Conservation (phyloP, 257 asterid species). For the Linaria vulgaris region DNA sequence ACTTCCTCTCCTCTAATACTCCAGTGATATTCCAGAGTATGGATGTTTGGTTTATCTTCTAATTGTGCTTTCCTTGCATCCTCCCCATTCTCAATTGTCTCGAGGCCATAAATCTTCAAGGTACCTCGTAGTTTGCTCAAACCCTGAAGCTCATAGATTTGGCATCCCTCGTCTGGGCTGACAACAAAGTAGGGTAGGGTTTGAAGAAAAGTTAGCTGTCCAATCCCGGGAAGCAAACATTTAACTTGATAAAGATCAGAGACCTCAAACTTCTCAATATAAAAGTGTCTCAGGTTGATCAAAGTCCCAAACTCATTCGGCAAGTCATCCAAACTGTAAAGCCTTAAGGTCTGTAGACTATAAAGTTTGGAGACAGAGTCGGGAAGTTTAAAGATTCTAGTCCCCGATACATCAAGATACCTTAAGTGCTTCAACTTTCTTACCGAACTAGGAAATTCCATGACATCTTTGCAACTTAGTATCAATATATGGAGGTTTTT, state of each 20-base stretch:
- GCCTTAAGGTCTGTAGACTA: constrained; percentile 29
- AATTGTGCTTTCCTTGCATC: constrained; percentile 29
- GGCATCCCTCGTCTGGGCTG: constrained; percentile 16
- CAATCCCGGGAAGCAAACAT: constrained; percentile 25
- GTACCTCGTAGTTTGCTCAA: constrained; percentile 22
- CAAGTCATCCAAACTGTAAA: background rate
- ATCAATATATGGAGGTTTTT: constrained; percentile 23
- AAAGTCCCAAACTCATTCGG: constrained; percentile 22
- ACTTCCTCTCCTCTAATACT: background rate
- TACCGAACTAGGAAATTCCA: constrained; percentile 8
- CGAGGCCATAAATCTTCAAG: constrained; percentile 19
- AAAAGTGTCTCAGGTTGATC: constrained; percentile 22
- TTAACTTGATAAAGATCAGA: background rate
- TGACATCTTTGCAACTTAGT: background rate
- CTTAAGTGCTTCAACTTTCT: constrained; percentile 21
- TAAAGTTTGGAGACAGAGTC: constrained; percentile 24
- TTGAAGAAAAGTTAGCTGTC: constrained; percentile 23
- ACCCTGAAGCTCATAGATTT: constrained; percentile 18
- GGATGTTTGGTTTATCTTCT: constrained; percentile 9
- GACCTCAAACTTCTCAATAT: constrained; percentile 1
- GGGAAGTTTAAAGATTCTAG: background rate
- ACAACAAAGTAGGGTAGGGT: constrained; percentile 24
- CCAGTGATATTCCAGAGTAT: constrained; percentile 20
- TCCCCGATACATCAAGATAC: constrained; percentile 21
- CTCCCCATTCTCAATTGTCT: constrained; percentile 6